phyloP scores from a whole-genome alignment of 1,284 basidiomycete genomes.

The Sporisorium scitamineum region DNA sequence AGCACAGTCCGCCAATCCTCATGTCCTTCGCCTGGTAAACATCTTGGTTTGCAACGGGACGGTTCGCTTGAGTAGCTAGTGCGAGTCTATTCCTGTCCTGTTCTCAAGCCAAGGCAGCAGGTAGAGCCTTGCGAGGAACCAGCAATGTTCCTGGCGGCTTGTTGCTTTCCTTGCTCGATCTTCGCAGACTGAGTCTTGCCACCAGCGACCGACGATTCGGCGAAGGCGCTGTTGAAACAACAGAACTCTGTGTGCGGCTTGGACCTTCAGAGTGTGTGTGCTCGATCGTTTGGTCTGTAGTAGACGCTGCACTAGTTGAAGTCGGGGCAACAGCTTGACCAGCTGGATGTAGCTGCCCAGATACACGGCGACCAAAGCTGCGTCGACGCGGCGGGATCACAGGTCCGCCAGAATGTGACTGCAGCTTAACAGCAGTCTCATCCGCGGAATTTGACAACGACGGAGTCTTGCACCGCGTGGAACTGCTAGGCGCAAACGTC shows the following conservation, averaged over 20 bases:
- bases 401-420: slow-evolving; percentile 4
- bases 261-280: background rate
- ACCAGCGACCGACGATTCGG: slow-evolving; percentile 26
- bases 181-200: slow-evolving; percentile 25
- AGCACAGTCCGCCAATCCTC: slow-evolving; percentile 1
- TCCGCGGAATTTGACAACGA: background rate
- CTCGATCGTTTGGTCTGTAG: background rate
- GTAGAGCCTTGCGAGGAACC: slow-evolving; percentile 8
- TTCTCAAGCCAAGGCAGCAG: background rate
- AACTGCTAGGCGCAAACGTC: slow-evolving; percentile 18
- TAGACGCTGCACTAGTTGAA: background rate
- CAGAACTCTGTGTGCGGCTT: background rate
- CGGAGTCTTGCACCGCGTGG: background rate
- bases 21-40: background rate
- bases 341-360: slow-evolving; percentile 1
- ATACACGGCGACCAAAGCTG: slow-evolving; percentile 17
- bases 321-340: background rate
- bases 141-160: background rate
- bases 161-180: slow-evolving; percentile 11
- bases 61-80: background rate
- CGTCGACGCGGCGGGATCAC: slow-evolving; percentile 31
- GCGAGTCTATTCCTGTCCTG: background rate
- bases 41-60: background rate
- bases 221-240: background rate
- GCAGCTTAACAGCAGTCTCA: background rate